Base-by-base conservation (phyloP, 352 stramenopile genomes). In the Globisporangium megalacanthum region DNA sequence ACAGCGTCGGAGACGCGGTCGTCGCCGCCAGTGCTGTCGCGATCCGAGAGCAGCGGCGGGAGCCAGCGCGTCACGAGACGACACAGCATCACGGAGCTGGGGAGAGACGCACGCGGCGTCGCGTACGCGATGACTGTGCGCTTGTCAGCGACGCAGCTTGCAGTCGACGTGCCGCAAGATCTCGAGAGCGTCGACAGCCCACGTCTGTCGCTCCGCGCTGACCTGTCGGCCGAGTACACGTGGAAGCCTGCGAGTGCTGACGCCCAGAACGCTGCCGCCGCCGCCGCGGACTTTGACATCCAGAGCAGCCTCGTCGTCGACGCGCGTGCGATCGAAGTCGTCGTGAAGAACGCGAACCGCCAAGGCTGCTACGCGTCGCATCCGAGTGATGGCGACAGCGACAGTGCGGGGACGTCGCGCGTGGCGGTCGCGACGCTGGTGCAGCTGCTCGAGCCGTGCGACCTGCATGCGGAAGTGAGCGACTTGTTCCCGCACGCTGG, bases 371-470 rank as follows among this genome's bases (percentile, higher is more conserved):
- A 70, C 52, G 67, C 80, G 10, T 61, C 52, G 6, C 70, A 60
- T 63, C 6, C 35, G 35, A 13, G 35, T n/a, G n/a, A n/a, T n/a
- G n/a, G n/a, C 35, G 35, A 39, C 35, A 39, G 35, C 35, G 61
- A 56, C 60, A 51, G 41, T 33, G 49, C 6, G 6, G 33, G 35
- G 8, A 48, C n/a, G 37, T 19, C 57, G 4, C 42, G 22, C 31
- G 39, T 72, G 6, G 59, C 83, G 33, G 41, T 75, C 7, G 69
- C 70, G 5, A 65, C 73, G 22, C 45, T 84, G 45, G 83, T 94
- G 8, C 84, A 94, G 39, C 63, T 94, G 41, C 67, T 94, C n/a
- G 84, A 94, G 47, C 84, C 84, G 6, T 89, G 76, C 33, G 70
- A 81, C 35, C 47, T 94, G 1, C 73, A 85, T 25, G 64, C 89